A percentile compares a stretch with the other conserved stretches of the same genome.
phyloP scores from a whole-genome alignment of 208 protist species.

The Crithidia expoeki region DNA sequence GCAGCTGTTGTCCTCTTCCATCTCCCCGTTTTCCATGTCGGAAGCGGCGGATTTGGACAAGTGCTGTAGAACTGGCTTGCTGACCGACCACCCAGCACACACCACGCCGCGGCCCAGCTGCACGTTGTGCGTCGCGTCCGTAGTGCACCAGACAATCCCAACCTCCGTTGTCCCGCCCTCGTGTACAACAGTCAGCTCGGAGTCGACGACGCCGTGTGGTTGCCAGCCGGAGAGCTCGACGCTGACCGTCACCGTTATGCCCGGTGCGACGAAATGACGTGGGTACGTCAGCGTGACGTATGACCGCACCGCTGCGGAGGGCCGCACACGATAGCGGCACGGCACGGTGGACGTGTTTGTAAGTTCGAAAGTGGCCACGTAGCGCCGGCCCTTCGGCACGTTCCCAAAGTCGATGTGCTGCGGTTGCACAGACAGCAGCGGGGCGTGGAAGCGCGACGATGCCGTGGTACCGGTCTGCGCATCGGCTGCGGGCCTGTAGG shows the following conservation, averaged over 20 bases:
- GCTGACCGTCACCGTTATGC: constrained; percentile 57
- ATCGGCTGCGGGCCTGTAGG: constrained; percentile 12
- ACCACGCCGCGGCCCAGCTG: constrained; percentile 26
- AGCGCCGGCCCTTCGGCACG: constrained; percentile 49
- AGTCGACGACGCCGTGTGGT: constrained; percentile 37
- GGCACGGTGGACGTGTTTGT: constrained; percentile 82
- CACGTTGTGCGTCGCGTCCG: constrained; percentile 21
- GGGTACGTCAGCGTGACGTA: constrained; percentile 58
- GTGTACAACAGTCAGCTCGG: constrained; percentile 43
- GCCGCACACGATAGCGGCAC: constrained; percentile 74
- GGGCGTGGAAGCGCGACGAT: constrained; percentile 25
- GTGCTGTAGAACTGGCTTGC: constrained; percentile 25
- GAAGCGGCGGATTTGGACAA: background rate
- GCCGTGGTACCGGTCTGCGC: constrained; percentile 24
- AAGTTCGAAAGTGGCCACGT: constrained; percentile 46
- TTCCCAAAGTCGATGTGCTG: constrained; percentile 53
- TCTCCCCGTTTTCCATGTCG: background rate
- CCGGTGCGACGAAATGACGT: constrained; percentile 75
- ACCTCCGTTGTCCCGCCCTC: constrained; percentile 54
- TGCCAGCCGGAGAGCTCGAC: constrained; percentile 65
- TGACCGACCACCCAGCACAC: constrained; percentile 35
- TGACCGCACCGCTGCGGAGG: constrained; percentile 28
- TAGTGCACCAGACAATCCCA: constrained; percentile 40
- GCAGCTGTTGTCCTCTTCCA: background rate
- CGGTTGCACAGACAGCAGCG: constrained; percentile 32